Evolutionary conservation across 2,329 filamentous ascomycete genomes (phyloP), one percentile per base, ranked within the genome.

Genomic region (Talaromyces islandicus): DNA sequence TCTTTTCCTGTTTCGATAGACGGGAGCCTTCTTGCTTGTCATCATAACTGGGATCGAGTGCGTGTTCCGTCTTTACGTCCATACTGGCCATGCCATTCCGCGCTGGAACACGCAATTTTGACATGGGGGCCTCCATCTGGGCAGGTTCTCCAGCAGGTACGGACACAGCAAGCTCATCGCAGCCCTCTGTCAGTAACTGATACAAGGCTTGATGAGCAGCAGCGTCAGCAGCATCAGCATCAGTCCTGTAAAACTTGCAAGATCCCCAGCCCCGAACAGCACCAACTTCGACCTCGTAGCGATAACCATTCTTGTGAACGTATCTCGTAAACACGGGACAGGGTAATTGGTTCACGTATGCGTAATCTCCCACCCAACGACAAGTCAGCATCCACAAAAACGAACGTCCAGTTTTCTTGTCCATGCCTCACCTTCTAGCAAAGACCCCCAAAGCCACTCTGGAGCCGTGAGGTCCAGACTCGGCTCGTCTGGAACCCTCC

Each of bases 381-480:
- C 25, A 38, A 38, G 43, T 50, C 43, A 35, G n/a, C 25, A 50
- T 7, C 32, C 29, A 19, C n/a, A 43, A 30, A 27, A 56, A 27
- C 25, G 25, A 27, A 3, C 29, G 17, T 41, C 21, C 21, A 21
- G n/a, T 27, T 24, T 9, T 48, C 4, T 1, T 2, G n/a, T n/a
- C n/a, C n/a, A n/a, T n/a, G 5, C 25, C 62, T 66, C 65, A 73
- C 73, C 69, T 29, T 66, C 48, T 4, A 74, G 63, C 21, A 74
- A 32, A 5, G 60, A 38, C 1, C 59, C 58, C 73, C 73, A 75
- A n/a, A 66, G 57, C 70, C 70, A 72, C 4, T 56, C 59, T 12
- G 61, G 57, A 5, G 58, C 25, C 3, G 59, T 57, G 4, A 64
- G 50, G 7, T 58, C 54, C 41, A 64, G 63, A 17, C 53, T 64